Conservation (phyloP, 495 filamentous ascomycete genomes). For the Penicillium lividum region DNA sequence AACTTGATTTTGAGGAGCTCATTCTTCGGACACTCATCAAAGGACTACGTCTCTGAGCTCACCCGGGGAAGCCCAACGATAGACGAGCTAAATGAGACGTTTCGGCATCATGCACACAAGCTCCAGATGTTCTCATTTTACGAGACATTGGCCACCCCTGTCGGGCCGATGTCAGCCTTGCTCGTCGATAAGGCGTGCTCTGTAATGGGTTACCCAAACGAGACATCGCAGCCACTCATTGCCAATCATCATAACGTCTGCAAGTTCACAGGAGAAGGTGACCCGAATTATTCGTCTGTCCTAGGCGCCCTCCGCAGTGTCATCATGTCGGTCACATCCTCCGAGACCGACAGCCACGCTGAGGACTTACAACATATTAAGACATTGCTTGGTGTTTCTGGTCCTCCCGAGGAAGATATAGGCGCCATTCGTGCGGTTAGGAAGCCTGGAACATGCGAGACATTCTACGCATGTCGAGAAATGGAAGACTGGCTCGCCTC, state of each 20-base stretch:
- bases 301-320: no score
- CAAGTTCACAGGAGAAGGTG: slow-evolving; percentile 4
- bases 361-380: neutral
- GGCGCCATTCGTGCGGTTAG: neutral
- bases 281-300: slow-evolving; percentile 5
- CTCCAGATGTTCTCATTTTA: slow-evolving; percentile 11
- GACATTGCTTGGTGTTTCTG: neutral
- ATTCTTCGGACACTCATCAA: neutral
- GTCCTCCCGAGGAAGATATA: neutral
- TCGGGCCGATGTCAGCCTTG: neutral
- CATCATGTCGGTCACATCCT: no score
- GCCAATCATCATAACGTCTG: slow-evolving; percentile 11
- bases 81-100: slow-evolving; percentile 7
- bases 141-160: slow-evolving; percentile 6
- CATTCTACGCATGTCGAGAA: no score
- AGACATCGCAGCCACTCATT: slow-evolving; percentile 7
- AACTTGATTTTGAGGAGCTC: slow-evolving; percentile 2
- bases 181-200: no score
- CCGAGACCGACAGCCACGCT: no score
- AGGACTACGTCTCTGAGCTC: slow-evolving; percentile 10
- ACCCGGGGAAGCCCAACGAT: neutral
- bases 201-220: slow-evolving; percentile 3
- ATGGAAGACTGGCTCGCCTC: no score
- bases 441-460: slow-evolving; percentile 3
- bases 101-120: slow-evolving; percentile 8